Evolutionary conservation across 2,329 filamentous ascomycete genomes (phyloP), one percentile per base, ranked within the genome.

Genomic region (Arachnopeziza araneosa): DNA sequence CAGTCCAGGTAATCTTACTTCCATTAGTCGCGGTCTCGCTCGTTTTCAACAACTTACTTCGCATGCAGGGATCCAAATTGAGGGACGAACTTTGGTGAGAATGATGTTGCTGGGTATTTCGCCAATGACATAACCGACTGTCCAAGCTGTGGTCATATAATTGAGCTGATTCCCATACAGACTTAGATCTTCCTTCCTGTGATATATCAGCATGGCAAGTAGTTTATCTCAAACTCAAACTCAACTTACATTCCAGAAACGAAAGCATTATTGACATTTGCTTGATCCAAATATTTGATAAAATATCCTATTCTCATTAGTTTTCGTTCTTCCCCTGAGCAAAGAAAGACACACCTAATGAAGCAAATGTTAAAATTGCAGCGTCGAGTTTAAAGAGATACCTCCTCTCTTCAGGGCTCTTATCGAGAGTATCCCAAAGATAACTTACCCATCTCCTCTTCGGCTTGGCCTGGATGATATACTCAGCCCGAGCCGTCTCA

Each of bases 1-100:
- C 75, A 1, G 81, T 85, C 87, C 86, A 89, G 59, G 83, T 68
- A 22, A 86, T 59, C 67, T 10, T 75, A 4, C 17, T 86, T 26
- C 76, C 67, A 59, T 65, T 86, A 85, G 70, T 87, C 82, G 2
- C 89, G 76, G 2, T 83, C 83, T 8, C 87, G 70, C 66, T 86
- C 86, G 56, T 79, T 82, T 0, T 85, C 84, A 3, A 87, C 70
- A 0, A 77, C 74, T 60, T 79, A 78, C 57, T 77, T 73, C 24
- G 70, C n/a, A n/a, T 3, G 24, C 26, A 14, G 52, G 50, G 22
- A 26, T 53, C 24, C 36, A 44, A 14, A 30, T 30, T 10, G 19
- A 8, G 10, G 51, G 50, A 53, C 14, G 10, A 24, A 48, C 49
- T 14, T 36, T 60, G 59, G 44, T 24, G 12, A 48, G 14, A 10